A percentile compares a stretch with the other conserved stretches of the same genome.
Conservation (phyloP, 2,329 filamentous ascomycete species). For the Lasiodiplodia sp. region DNA sequence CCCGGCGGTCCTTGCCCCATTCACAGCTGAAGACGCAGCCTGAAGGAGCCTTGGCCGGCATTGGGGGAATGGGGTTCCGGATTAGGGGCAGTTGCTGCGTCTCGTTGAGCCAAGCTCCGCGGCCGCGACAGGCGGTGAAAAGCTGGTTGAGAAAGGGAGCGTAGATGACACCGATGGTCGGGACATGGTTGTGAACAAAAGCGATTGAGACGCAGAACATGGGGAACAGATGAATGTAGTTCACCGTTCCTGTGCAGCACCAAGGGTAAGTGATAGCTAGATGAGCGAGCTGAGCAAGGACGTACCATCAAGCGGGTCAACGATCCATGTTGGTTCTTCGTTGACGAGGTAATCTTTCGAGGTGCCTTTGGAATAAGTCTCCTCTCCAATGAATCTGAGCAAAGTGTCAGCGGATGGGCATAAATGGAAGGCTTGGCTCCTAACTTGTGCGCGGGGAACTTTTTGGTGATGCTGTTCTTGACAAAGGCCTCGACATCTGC, state of each 20-base stretch:
- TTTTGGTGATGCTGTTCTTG: constrained; percentile 62
- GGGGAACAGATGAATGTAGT: constrained; percentile 80
- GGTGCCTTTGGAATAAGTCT: constrained; percentile 73
- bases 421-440: constrained; percentile 38
- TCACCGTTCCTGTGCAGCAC: constrained; percentile 67
- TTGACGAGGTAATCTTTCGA: constrained; percentile 73
- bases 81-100: constrained; percentile 69
- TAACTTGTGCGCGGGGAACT: constrained; percentile 72
- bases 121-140: constrained; percentile 71
- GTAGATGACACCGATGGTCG: constrained; percentile 74
- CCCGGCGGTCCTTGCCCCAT: constrained; percentile 79
- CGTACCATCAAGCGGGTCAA: constrained; percentile 76
- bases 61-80: constrained; percentile 66
- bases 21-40: constrained; percentile 78
- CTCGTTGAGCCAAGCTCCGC: constrained; percentile 74
- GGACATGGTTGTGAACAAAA: constrained; percentile 66
- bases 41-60: constrained; percentile 70
- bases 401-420: not conserved
- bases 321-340: constrained; percentile 72
- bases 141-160: constrained; percentile 74
- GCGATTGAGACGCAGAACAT: constrained; percentile 84
- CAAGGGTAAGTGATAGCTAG: not conserved
- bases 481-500: constrained; percentile 77
- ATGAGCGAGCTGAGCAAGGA: not conserved
- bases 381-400: constrained; percentile 76